A percentile compares a stretch with the other conserved stretches of the same genome.
These are phyloP conservation scores for Beauveria caledonica DNA, from an alignment of 2,329 filamentous ascomycete genomes.

Conservation along the genomic window DNA sequence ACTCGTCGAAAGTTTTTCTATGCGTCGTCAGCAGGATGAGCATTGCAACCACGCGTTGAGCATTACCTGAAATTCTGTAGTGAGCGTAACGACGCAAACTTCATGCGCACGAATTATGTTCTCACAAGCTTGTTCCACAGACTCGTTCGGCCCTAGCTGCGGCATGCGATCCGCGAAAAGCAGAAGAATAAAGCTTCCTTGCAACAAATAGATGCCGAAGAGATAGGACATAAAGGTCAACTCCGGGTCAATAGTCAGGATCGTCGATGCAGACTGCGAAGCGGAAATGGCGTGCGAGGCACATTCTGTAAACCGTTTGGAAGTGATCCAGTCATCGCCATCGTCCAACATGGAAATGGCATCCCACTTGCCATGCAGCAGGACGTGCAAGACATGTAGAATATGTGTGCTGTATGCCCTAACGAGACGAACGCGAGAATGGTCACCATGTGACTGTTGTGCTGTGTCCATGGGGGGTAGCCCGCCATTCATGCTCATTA, in stretches of 20 bases:
- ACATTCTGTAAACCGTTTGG: constrained; percentile 35
- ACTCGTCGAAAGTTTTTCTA: constrained; percentile 48
- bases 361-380: constrained; percentile 42
- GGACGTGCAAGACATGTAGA: constrained; percentile 38
- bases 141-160: constrained; percentile 35
- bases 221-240: constrained; percentile 45
- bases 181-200: constrained; percentile 41
- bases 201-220: constrained; percentile 43
- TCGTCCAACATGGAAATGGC: constrained; percentile 41
- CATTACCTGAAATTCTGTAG: constrained; percentile 40
- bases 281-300: constrained; percentile 39
- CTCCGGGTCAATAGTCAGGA: constrained; percentile 39
- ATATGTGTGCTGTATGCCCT: constrained; percentile 40
- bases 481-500: constrained; percentile 7
- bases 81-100: constrained; percentile 41
- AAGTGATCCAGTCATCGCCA: constrained; percentile 40
- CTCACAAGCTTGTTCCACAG: constrained; percentile 40
- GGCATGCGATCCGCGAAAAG: constrained; percentile 42
- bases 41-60: background rate
- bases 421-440: constrained; percentile 30
- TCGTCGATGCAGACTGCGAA: constrained; percentile 35
- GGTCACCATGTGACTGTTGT: constrained; percentile 15
- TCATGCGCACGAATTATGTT: constrained; percentile 43
- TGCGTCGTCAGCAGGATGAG: background rate
- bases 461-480: constrained; percentile 12